Evolutionary conservation across 441 rosid genomes (phyloP), one percentile per base, ranked within the genome.

Genomic region (Dalechampia spathulata): DNA sequence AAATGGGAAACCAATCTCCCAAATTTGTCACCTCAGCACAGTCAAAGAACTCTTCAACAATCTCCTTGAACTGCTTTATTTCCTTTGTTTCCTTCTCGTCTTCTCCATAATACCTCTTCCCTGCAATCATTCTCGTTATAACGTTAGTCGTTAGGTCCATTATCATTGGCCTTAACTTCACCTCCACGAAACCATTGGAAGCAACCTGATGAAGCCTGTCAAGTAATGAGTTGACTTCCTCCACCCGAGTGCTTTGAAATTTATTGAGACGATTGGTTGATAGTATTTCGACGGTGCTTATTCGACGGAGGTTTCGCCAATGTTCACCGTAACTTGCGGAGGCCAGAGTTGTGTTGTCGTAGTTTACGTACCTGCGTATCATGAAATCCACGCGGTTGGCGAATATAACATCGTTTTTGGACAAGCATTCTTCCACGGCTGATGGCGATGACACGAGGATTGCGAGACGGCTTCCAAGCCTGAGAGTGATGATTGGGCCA

Each of bases 111-210:
- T 75, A 79, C 25, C 78, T 38, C 50, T 78, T 72, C 49, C 78
- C 80, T 2, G 80, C 72, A 8, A 78, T 58, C 78, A 81, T 81
- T 58, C 75, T 71, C 68, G 78, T 66, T 28, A 71, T 57, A 13
- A 61, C 61, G 51, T 81, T 78, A 53, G 64, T 66, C 21, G 78
- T 68, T 39, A 78, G 62, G 48, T 76, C 72, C 0, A 54, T 44
- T 8, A 81, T 63, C 57, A 63, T 10, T 0, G 80, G 38, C 47
- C 51, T 74, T 72, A 81, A 21, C 57, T 76, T 60, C 4, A 78
- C 71, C 62, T 56, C 62, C 0, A 38, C 45, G 21, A 60, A 74
- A n/a, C 13, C 77, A 11, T 32, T 21, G 32, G 34, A 20, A 14
- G 72, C 61, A 19, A 21, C 47, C 57, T 25, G 22, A 14, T 9